These are phyloP conservation scores for Nicotiana rustica DNA, from an alignment of 305 asterid species.

Conservation along the genomic window DNA sequence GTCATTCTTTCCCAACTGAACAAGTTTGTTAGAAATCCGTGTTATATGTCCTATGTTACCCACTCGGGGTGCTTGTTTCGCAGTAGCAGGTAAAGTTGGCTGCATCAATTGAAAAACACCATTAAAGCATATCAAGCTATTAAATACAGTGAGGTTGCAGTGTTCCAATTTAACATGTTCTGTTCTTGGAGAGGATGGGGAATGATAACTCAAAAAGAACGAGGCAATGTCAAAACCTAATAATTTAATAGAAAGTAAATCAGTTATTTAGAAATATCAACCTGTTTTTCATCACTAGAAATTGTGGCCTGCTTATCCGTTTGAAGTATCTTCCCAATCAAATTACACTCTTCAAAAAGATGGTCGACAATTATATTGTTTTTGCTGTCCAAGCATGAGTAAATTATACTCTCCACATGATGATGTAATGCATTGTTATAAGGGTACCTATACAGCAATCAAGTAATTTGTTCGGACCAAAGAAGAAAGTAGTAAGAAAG, in stretches of 20 bases:
- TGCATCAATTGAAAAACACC: conserved; percentile 49
- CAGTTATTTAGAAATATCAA: conserved; percentile 39
- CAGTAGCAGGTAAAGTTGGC: conserved; percentile 75
- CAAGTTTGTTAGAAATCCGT: conserved; percentile 81
- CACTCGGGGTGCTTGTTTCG: conserved; percentile 69
- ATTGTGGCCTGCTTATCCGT: conserved; percentile 69
- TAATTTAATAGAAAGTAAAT: background rate
- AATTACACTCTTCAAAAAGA: conserved; percentile 76
- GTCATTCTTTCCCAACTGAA: conserved; percentile 74
- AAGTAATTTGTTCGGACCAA: background rate
- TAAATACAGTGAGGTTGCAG: background rate
- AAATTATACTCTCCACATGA: conserved; percentile 94
- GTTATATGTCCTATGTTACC: conserved; percentile 93
- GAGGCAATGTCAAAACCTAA: conserved; percentile 18
- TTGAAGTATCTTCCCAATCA: conserved; percentile 77
- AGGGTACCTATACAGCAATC: conserved; percentile 70
- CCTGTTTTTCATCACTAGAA: conserved; percentile 70
- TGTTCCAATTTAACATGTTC: conserved; percentile 1
- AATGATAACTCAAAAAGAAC: background rate
- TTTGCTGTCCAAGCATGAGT: conserved; percentile 90
- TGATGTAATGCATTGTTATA: conserved; percentile 96
- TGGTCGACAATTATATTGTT: conserved; percentile 66
- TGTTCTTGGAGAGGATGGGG: background rate
- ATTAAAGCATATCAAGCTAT: conserved; percentile 19
- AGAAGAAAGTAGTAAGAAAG: background rate